Conservation (phyloP, 345 rosid genomes). For the Pelargonium nanum region DNA sequence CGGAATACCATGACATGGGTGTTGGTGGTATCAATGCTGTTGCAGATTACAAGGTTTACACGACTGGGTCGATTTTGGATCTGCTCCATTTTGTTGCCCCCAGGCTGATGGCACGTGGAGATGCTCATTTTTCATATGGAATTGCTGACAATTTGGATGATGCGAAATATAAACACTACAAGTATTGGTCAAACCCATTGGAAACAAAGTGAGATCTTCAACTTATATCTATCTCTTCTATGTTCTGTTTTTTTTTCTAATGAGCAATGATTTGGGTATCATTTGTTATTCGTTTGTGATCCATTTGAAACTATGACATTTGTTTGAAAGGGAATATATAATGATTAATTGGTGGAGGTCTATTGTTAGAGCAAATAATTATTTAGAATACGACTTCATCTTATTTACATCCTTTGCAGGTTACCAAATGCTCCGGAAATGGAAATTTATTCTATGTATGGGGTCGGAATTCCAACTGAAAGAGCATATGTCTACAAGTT, state of each 20-base stretch:
- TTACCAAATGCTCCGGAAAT: conserved; percentile 62
- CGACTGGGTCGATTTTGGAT: conserved; percentile 45
- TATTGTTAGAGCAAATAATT: conserved; percentile 1
- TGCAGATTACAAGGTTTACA: conserved; percentile 39
- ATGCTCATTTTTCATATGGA: conserved; percentile 56
- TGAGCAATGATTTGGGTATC: not conserved
- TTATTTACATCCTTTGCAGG: conserved; percentile 24
- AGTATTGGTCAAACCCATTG: conserved; percentile 65
- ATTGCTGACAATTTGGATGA: conserved; percentile 62
- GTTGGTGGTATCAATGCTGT: conserved; percentile 37
- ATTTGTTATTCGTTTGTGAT: not conserved
- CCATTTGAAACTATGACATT: too few relatives aligned
- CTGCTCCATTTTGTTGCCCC: conserved; percentile 56
- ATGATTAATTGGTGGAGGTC: not conserved
- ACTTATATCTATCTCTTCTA: not conserved
- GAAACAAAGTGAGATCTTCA: conserved; percentile 45
- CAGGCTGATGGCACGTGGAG: conserved; percentile 51
- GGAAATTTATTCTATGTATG: conserved; percentile 66
- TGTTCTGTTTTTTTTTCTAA: not conserved
- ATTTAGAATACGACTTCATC: not conserved
- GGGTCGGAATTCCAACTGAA: conserved; percentile 65
- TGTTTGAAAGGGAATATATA: too few relatives aligned
- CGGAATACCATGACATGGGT: conserved; percentile 55
- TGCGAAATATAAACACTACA: conserved; percentile 47
- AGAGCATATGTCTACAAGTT: conserved; percentile 60